phyloP scores from a whole-genome alignment of 2,329 filamentous ascomycete species.

The Aspergillus pseudotamarii region DNA sequence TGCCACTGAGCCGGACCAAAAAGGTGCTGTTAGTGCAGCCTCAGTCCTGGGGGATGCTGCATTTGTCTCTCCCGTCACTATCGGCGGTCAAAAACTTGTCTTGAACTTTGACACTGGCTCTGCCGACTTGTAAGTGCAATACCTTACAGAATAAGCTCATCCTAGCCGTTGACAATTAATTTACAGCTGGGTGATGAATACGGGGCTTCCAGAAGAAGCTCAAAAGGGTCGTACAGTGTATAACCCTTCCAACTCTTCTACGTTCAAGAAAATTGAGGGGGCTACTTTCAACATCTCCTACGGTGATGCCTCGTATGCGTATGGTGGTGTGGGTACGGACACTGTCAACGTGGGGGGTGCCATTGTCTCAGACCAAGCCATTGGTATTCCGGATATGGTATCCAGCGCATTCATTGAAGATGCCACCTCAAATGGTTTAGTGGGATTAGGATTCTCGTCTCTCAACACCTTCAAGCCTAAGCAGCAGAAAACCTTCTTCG shows the following conservation, averaged over 20 bases:
- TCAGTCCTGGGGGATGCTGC: slow-evolving; percentile 68
- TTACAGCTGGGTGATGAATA: slow-evolving; percentile 69
- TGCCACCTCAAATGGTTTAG: slow-evolving; percentile 66
- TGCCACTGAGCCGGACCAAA: slow-evolving; percentile 32
- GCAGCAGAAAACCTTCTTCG: slow-evolving; percentile 72
- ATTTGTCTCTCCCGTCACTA: slow-evolving; percentile 69
- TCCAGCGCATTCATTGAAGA: slow-evolving; percentile 62
- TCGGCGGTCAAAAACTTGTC: slow-evolving; percentile 69
- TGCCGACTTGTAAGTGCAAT: slow-evolving; percentile 62
- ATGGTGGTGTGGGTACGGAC: slow-evolving; percentile 68
- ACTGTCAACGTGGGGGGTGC: slow-evolving; percentile 68
- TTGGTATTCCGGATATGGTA: slow-evolving; percentile 66
- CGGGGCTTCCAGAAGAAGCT: slow-evolving; percentile 51
- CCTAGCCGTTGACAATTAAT: not conserved
- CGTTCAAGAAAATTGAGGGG: slow-evolving; percentile 53
- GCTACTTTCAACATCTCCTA: slow-evolving; percentile 67
- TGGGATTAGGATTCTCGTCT: slow-evolving; percentile 67
- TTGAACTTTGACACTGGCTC: slow-evolving; percentile 78
- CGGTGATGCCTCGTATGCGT: slow-evolving; percentile 66
- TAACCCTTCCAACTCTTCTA: slow-evolving; percentile 55
- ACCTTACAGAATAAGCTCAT: not conserved
- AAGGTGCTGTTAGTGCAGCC: slow-evolving; percentile 65
- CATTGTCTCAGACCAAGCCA: slow-evolving; percentile 62
- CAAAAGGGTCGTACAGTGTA: slow-evolving; percentile 59
- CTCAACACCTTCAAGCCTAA: slow-evolving; percentile 67